Percentiles rank a stretch among this genome's conserved stretches.
Evolutionary conservation across 768 basidiomycete genomes (phyloP).

Genomic region (Russula emetica): DNA sequence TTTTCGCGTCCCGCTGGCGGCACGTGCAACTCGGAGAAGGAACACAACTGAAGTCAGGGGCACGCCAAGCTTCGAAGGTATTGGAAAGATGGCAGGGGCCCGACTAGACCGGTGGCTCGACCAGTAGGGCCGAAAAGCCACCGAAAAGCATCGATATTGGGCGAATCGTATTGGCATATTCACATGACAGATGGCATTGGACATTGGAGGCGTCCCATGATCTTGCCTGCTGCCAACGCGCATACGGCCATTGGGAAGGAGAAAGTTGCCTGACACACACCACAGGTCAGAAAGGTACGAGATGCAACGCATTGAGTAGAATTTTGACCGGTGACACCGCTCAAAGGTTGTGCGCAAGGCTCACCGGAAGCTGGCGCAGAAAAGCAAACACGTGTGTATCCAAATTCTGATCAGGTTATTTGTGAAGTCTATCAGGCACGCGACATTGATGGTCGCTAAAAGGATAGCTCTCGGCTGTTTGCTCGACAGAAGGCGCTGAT

Average conservation of each 20-base stretch:
- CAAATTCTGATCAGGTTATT: no score
- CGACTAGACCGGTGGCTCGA: neutral
- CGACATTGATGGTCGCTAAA: neutral
- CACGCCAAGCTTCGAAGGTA: no score
- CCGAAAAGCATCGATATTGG: neutral
- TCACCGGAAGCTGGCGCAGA: neutral
- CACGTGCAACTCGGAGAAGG: neutral
- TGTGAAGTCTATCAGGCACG: neutral
- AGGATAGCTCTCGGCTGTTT: neutral
- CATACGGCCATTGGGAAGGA: neutral
- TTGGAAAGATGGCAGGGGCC: no score
- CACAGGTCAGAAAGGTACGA: neutral
- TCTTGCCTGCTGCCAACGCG: neutral
- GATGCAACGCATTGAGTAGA: neutral
- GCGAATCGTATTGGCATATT: neutral
- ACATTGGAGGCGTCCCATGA: neutral
- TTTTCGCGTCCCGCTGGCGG: neutral
- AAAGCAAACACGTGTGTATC: neutral
- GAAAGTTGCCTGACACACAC: neutral
- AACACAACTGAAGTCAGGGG: no score
- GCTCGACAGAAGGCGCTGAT: neutral
- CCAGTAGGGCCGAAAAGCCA: neutral
- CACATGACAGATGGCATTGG: no score
- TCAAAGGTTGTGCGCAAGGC: no score
- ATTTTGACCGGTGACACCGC: neutral